Evolutionary conservation across 116 monocot genomes (phyloP).

Genomic region (Papilionanthe hybrid): DNA sequence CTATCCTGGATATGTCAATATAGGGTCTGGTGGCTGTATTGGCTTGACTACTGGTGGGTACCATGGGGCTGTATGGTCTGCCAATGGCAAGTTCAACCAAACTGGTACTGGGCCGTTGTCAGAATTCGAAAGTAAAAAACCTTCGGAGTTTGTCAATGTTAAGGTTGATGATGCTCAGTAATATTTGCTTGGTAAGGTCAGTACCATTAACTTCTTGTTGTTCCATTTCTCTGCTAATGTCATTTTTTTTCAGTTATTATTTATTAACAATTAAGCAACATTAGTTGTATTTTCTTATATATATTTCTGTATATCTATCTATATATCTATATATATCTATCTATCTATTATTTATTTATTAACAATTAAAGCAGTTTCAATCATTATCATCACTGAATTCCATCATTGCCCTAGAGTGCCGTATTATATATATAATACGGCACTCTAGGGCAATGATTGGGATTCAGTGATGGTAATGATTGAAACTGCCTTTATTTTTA

Average conservation of each 20-base stretch:
- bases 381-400: background rate
- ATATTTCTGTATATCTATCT: background rate
- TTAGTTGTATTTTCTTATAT: background rate
- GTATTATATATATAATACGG: no score
- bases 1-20: conserved; percentile 4
- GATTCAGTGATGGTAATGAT: background rate
- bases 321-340: background rate
- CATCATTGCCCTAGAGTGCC: background rate
- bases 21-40: conserved; percentile 14
- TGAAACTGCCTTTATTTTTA: conserved; percentile 2
- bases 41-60: conserved; percentile 11
- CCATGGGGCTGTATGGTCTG: conserved; percentile 4
- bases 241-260: background rate
- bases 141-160: conserved; percentile 1
- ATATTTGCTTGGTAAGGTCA: conserved; percentile 2
- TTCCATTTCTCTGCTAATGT: background rate
- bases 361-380: background rate
- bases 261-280: background rate
- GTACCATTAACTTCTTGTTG: background rate
- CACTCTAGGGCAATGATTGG: background rate
- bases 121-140: background rate
- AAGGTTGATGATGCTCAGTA: conserved; percentile 5
- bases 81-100: conserved; percentile 12
- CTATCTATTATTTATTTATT: background rate
- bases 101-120: conserved; percentile 1